Percentiles rank a stretch among this genome's conserved stretches.
Evolutionary conservation across 2,329 filamentous ascomycete genomes (phyloP).

Genomic region (Teratosphaeria viscida): DNA sequence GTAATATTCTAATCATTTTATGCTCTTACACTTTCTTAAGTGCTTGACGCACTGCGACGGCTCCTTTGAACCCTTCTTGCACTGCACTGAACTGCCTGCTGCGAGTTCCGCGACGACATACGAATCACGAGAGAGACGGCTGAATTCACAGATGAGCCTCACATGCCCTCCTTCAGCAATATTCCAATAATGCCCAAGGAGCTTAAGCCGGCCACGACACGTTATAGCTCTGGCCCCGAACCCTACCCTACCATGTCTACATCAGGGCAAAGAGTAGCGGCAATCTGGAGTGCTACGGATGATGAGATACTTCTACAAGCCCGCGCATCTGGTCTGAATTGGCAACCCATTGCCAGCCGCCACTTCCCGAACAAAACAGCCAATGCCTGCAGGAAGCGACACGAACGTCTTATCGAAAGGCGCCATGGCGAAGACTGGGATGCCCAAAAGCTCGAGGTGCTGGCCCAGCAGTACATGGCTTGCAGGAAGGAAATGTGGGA

Average conservation of each 20-base stretch:
- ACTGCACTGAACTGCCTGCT: not conserved
- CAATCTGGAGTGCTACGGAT: conserved; percentile 59
- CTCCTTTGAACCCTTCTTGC: not conserved
- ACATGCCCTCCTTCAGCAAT: conserved; percentile 17
- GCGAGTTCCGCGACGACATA: not conserved
- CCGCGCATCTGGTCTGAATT: conserved; percentile 67
- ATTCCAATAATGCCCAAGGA: conserved; percentile 37
- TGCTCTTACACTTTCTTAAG: conserved; percentile 10
- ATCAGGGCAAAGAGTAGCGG: conserved; percentile 27
- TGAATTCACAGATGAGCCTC: conserved; percentile 3
- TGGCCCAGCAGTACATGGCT: conserved; percentile 70
- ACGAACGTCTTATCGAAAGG: conserved; percentile 73
- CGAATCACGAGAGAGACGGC: conserved; percentile 6
- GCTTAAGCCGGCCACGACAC: conserved; percentile 21
- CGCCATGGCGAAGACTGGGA: conserved; percentile 68
- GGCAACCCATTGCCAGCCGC: conserved; percentile 65
- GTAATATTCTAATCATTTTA: conserved; percentile 8
- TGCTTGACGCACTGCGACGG: conserved; percentile 16
- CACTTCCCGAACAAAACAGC: conserved; percentile 67
- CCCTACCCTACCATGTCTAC: conserved; percentile 25
- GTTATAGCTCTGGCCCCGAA: conserved; percentile 14
- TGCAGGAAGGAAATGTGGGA: conserved; percentile 76
- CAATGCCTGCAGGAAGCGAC: conserved; percentile 81
- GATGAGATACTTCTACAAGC: conserved; percentile 64
- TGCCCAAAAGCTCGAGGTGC: conserved; percentile 58